A percentile compares a stretch with the other conserved stretches of the same genome.
These are phyloP conservation scores for Elaeis oleifera DNA, from an alignment of 202 grass and related monocot genomes.

Conservation along the genomic window DNA sequence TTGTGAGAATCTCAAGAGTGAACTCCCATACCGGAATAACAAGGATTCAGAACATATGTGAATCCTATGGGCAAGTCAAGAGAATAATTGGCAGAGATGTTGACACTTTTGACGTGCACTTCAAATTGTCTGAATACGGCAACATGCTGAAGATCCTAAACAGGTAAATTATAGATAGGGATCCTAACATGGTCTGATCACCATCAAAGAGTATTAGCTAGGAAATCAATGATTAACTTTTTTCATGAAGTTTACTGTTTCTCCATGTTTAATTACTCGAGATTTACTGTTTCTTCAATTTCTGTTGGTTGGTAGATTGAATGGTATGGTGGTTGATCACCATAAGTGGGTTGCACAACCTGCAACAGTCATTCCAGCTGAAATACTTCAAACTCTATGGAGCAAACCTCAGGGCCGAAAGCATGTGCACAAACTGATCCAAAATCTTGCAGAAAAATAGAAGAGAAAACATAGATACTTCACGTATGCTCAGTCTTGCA, in stretches of 20 bases:
- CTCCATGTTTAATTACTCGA: background rate
- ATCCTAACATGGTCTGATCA: no score
- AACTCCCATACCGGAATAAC: background rate
- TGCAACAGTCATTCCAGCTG: conserved; percentile 20
- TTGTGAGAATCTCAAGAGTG: conserved; percentile 25
- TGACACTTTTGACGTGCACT: conserved; percentile 22
- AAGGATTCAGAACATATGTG: conserved; percentile 13
- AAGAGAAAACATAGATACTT: background rate
- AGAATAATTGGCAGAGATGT: conserved; percentile 16
- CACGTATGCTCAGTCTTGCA: no score
- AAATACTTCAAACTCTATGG: conserved; percentile 25
- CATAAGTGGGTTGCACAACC: conserved; percentile 24
- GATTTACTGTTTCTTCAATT: background rate
- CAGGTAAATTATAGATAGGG: conserved; percentile 15
- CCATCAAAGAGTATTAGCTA: no score
- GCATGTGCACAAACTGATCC: conserved; percentile 11
- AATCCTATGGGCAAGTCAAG: conserved; percentile 5
- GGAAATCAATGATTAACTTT: no score
- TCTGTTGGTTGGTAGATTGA: conserved; percentile 21
- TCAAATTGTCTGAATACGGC: conserved; percentile 12
- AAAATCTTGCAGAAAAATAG: conserved; percentile 22
- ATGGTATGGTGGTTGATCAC: conserved; percentile 21
- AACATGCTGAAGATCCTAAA: conserved; percentile 27
- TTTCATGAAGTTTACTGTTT: conserved; percentile 8
- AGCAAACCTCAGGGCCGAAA: conserved; percentile 10